A percentile compares a stretch with the other conserved stretches of the same genome.
These are phyloP conservation scores for Spinacia oleracea DNA, from an alignment of 179 eudicot genomes.

Conservation along the genomic window DNA sequence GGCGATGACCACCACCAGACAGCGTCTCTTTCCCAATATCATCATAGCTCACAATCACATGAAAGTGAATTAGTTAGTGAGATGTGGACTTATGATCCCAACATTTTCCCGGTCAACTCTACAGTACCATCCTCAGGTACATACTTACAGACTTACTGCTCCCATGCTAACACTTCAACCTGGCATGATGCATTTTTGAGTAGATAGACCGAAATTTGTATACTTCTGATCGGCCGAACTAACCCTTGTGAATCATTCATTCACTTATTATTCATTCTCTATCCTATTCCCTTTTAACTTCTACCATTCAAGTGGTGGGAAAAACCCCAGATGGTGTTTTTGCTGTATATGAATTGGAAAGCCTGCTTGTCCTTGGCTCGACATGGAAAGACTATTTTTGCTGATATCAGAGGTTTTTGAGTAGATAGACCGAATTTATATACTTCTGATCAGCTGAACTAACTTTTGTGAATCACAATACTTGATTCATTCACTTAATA, in stretches of 20 bases:
- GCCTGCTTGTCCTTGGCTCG: too few species aligned
- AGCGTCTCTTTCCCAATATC: conserved; percentile 13
- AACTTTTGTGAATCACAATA: neutral
- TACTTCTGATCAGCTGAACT: neutral
- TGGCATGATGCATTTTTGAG: conserved; percentile 2
- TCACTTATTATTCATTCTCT: neutral
- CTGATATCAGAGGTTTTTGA: conserved; percentile 28
- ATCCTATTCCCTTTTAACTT: neutral
- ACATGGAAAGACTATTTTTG: conserved; percentile 19
- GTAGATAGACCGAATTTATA: neutral
- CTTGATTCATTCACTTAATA: neutral
- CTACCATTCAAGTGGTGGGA: neutral
- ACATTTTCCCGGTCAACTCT: conserved; percentile 15
- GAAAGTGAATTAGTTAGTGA: conserved; percentile 20
- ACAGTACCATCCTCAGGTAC: conserved; percentile 39
- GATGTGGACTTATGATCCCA: conserved; percentile 27
- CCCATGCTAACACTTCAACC: conserved; percentile 20
- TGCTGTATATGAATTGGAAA: neutral
- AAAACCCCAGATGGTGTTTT: neutral
- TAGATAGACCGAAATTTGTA: neutral
- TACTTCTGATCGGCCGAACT: neutral
- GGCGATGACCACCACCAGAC: conserved; percentile 24
- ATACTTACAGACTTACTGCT: conserved; percentile 29
- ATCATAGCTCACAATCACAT: conserved; percentile 12
- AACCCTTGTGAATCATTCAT: neutral